phyloP scores from a whole-genome alignment of 139 green algal species.

The Protoeuglena noctilucae region DNA sequence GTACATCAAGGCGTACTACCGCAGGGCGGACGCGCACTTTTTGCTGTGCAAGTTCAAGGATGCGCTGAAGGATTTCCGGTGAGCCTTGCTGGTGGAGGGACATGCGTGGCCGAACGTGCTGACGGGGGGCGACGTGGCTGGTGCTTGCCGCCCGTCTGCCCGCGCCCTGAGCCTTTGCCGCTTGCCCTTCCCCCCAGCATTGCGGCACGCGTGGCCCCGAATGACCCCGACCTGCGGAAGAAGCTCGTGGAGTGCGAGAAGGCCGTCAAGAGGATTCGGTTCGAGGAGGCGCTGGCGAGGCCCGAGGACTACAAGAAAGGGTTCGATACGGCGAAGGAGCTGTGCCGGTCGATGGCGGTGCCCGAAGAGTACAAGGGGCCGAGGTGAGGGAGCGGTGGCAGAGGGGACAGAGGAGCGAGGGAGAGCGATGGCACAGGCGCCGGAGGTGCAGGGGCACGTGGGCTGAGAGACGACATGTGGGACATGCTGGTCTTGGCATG shows the following conservation, averaged over 20 bases:
- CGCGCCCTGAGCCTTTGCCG: background rate
- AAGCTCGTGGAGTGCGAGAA: constrained; percentile 82
- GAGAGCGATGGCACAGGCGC: background rate
- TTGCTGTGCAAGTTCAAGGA: constrained; percentile 73
- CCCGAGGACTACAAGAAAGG: constrained; percentile 43
- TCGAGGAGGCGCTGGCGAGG: constrained; percentile 29
- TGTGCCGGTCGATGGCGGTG: constrained; percentile 33
- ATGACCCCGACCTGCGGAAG: constrained; percentile 71
- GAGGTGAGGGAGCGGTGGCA: background rate
- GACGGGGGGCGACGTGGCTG: background rate
- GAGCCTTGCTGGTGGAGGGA: background rate
- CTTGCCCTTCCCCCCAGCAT: no score
- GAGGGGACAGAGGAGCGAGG: background rate
- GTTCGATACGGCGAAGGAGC: background rate
- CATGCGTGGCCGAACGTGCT: background rate
- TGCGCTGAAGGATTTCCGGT: constrained; percentile 77
- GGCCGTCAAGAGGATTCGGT: constrained; percentile 65
- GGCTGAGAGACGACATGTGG: no score
- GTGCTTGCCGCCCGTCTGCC: background rate
- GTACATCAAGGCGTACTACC: constrained; percentile 90
- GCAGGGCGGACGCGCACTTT: constrained; percentile 71
- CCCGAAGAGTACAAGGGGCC: constrained; percentile 73
- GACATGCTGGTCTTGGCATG: constrained; percentile 1
- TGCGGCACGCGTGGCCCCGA: constrained; percentile 51
- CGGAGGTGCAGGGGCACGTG: no score